Evolutionary conservation across 225 moss, liverwort and hornwort genomes (phyloP), one percentile per base, ranked within the genome.

Genomic region (Lunularia cruciata): DNA sequence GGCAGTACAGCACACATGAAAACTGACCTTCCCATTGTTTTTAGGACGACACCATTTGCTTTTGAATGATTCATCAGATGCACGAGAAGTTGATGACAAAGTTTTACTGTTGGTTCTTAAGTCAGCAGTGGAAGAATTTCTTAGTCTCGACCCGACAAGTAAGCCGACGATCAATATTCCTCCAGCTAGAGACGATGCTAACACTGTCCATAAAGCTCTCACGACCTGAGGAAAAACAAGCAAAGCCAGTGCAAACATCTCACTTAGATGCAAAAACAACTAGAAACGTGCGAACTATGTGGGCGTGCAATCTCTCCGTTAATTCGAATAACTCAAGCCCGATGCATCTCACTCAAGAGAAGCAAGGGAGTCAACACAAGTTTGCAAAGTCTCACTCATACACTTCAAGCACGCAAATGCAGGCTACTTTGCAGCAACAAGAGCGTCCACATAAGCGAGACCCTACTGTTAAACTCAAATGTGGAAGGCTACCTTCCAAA

Each of bases 151-250:
- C 15, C 75, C 60, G n/a, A 75, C 83, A 63, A 91, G 52, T 23
- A 84, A 13, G 16, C 85, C 88, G 39, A 87, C 49, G 68, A 92
- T 77, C 75, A 95, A 78, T 57, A 78, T 81, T 57, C 76, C 91
- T 83, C 90, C 90, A 19, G 86, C 22, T 61, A 83, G 70, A 72
- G 45, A 60, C 34, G 84, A 85, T 48, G 78, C 22, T 14, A 70
- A 75, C 75, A 75, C 74, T 63, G 77, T 74, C 62, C 76, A 79
- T 3, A 84, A 6, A 67, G 71, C 48, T 68, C 63, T 83, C 27
- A 73, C 73, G 43, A 78, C 66, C 81, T 85, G 55, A 48, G 25
- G 23, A 62, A 15, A 30, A n/a, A 52, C 31, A 25, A 40, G 43
- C 28, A 59, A 61, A 42, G 32, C 28, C 12, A 60, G 15, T 1